phyloP scores from a whole-genome alignment of 2,329 filamentous ascomycete genomes.

The Microsporum ferrugineum region DNA sequence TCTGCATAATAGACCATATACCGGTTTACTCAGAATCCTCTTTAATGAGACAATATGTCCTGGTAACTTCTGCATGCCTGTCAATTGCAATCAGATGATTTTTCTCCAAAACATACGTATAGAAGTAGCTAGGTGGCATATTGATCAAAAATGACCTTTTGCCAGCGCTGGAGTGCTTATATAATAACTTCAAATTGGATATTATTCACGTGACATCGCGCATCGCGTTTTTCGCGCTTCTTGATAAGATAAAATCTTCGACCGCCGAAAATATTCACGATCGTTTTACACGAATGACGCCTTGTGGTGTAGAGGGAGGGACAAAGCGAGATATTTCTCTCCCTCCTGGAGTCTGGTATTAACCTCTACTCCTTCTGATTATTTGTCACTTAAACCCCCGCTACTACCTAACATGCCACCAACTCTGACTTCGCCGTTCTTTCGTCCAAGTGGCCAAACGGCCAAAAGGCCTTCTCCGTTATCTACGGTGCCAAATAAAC shows the following conservation, averaged over 20 bases:
- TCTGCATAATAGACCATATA: neutral
- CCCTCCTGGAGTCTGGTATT: neutral
- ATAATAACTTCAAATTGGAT: neutral
- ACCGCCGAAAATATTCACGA: neutral
- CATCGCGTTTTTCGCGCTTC: slow-evolving; percentile 3
- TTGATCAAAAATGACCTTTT: neutral
- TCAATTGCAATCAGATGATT: neutral
- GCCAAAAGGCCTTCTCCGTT: neutral
- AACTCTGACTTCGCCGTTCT: slow-evolving; percentile 6
- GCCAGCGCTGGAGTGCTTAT: neutral
- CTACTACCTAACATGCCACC: neutral
- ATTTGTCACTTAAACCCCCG: neutral
- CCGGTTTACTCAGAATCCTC: neutral
- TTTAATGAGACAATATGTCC: neutral
- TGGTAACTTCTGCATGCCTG: neutral
- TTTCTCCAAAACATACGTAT: neutral
- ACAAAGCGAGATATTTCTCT: neutral
- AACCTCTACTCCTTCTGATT: neutral
- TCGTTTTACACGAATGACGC: neutral
- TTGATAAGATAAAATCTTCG: neutral
- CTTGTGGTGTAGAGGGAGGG: neutral
- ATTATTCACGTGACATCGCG: neutral
- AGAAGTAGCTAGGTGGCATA: neutral
- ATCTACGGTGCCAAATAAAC: neutral
- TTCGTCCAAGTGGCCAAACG: neutral